Conservation (phyloP, 2,329 filamentous ascomycete species). For the Diaporthe capsici region DNA sequence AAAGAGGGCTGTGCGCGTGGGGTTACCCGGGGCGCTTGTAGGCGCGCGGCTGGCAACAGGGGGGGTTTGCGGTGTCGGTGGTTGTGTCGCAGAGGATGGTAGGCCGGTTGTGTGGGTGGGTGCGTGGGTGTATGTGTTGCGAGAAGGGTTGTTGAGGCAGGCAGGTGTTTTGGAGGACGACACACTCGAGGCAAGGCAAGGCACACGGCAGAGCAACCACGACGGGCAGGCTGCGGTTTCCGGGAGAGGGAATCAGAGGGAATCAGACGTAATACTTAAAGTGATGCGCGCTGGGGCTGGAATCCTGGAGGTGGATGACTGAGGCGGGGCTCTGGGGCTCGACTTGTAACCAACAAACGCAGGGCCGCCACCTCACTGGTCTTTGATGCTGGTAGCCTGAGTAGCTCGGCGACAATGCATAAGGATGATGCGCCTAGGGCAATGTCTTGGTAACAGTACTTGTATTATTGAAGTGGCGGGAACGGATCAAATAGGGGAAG, state of each 20-base stretch:
- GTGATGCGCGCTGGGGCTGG: constrained; percentile 22
- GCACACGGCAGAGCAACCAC: constrained; percentile 7
- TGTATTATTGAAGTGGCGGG: constrained; percentile 32
- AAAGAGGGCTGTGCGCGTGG: constrained; percentile 22
- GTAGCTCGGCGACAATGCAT: constrained; percentile 38
- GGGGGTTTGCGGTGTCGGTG: not conserved
- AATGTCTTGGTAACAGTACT: constrained; percentile 15
- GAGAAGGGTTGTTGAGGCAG: constrained; percentile 4
- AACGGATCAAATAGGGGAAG: constrained; percentile 31
- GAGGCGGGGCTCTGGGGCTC: constrained; percentile 31
- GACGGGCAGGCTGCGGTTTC: constrained; percentile 14
- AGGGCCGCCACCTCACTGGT: constrained; percentile 30
- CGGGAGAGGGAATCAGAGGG: not conserved
- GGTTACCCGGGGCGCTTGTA: constrained; percentile 33
- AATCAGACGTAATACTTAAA: constrained; percentile 20
- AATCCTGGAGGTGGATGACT: constrained; percentile 27
- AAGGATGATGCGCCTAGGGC: constrained; percentile 31
- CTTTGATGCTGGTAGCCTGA: constrained; percentile 27
- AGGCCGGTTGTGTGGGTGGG: not conserved
- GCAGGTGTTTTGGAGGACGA: not conserved
- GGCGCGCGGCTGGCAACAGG: constrained; percentile 38
- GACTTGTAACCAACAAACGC: constrained; percentile 19
- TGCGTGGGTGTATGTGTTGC: not conserved
- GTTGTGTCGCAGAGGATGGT: constrained; percentile 1
- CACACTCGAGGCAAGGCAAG: constrained; percentile 8